phyloP scores from a whole-genome alignment of 441 rosid species.

The Metrosideros polymorpha region DNA sequence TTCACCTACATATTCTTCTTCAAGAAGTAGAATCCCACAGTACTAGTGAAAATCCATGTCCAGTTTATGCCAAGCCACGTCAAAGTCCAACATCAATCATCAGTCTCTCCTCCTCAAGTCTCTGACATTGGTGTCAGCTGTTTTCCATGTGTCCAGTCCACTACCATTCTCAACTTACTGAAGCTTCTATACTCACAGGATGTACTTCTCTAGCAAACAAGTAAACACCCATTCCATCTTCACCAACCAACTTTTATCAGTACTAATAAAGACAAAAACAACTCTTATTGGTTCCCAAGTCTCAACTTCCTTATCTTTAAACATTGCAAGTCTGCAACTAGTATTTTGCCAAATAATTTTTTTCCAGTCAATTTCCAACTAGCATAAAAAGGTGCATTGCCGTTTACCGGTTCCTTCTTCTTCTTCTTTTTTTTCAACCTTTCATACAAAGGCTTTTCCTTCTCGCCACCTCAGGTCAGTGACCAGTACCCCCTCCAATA shows the following conservation, averaged over 20 bases:
- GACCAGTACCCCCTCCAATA: not conserved
- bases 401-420: not conserved
- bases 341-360: not conserved
- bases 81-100: not conserved
- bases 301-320: not conserved
- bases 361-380: not conserved
- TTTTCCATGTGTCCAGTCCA: not conserved
- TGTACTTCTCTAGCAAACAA: not conserved
- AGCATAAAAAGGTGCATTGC: not conserved
- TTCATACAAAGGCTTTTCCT: not conserved
- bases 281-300: not conserved
- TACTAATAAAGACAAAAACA: not conserved
- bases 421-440: not conserved
- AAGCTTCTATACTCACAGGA: not conserved
- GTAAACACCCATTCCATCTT: not conserved
- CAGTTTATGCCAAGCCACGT: not conserved
- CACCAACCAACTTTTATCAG: not conserved
- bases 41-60: not conserved
- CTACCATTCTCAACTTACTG: not conserved
- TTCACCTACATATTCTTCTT: not conserved
- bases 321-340: not conserved
- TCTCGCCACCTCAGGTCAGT: not conserved
- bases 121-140: not conserved
- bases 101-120: not conserved
- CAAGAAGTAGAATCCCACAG: not conserved